Evolutionary conservation across 179 eudicot genomes (phyloP).

Genomic region (Heliamphora pulchella): DNA sequence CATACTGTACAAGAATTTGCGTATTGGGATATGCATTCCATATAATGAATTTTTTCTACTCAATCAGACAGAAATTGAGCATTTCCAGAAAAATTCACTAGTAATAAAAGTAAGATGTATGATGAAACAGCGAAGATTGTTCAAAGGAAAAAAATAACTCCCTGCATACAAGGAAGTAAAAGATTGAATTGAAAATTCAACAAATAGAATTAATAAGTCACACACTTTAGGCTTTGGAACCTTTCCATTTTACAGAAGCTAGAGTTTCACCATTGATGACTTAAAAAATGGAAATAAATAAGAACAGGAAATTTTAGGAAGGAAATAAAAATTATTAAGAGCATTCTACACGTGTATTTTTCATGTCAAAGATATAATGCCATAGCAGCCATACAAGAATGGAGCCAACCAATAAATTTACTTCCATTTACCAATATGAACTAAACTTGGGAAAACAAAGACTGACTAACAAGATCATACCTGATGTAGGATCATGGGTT

Average conservation of each 20-base stretch:
- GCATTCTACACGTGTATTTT: not conserved
- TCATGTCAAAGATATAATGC: not conserved
- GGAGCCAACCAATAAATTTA: not conserved
- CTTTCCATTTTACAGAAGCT: not conserved
- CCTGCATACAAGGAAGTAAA: not conserved
- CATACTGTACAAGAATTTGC: not conserved
- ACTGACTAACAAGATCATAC: conserved; percentile 4
- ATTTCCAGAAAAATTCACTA: not conserved
- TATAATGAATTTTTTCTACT: not conserved
- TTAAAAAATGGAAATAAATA: not conserved
- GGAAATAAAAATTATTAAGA: not conserved
- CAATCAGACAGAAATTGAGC: too few relatives aligned
- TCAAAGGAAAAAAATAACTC: not conserved
- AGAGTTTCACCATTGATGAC: not conserved
- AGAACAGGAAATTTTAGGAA: not conserved
- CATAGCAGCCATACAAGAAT: not conserved
- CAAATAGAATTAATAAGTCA: not conserved
- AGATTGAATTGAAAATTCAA: not conserved
- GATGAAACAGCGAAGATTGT: too few relatives aligned
- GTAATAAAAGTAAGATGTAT: not conserved
- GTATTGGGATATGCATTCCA: not conserved
- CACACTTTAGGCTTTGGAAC: not conserved
- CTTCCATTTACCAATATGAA: not conserved
- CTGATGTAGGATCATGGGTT: conserved; percentile 73
- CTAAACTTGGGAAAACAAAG: not conserved